A percentile compares a stretch with the other conserved stretches of the same genome.
phyloP scores from a whole-genome alignment of 2,329 filamentous ascomycete species.

The Cladophialophora bantiana region DNA sequence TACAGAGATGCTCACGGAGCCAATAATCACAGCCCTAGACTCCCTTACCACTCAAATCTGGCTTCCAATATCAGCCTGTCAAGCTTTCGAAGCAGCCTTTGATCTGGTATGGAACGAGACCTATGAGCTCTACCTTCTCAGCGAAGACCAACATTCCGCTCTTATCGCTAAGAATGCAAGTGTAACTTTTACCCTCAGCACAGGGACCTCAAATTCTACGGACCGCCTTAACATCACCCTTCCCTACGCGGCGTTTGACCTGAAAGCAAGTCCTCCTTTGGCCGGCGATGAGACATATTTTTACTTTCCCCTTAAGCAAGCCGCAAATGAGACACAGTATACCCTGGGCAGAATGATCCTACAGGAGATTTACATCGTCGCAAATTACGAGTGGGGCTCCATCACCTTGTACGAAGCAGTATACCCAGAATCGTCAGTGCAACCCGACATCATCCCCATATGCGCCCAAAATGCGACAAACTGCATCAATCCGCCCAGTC shows the following conservation, averaged over 20 bases:
- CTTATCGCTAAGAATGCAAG: slow-evolving; percentile 9
- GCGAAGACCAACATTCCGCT: slow-evolving; percentile 6
- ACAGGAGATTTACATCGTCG: slow-evolving; percentile 56
- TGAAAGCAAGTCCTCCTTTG: slow-evolving; percentile 47
- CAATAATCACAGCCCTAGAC: slow-evolving; percentile 2
- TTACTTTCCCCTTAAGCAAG: slow-evolving; percentile 61
- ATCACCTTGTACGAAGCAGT: slow-evolving; percentile 53
- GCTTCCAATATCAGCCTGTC: neutral
- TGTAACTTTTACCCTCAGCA: slow-evolving; percentile 24
- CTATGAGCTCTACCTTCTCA: slow-evolving; percentile 17
- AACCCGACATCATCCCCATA: neutral
- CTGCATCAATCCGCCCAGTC: neutral
- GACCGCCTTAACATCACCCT: slow-evolving; percentile 52
- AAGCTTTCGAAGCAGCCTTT: slow-evolving; percentile 5
- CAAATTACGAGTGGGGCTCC: slow-evolving; percentile 57
- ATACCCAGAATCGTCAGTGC: neutral
- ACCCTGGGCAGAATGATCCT: slow-evolving; percentile 59
- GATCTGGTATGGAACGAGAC: slow-evolving; percentile 18
- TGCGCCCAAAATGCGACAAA: neutral
- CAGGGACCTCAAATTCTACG: neutral
- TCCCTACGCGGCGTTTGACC: slow-evolving; percentile 59
- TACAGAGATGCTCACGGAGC: neutral
- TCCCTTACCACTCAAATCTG: neutral
- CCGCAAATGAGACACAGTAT: slow-evolving; percentile 54
- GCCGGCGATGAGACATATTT: slow-evolving; percentile 5